These are phyloP conservation scores for Rhizopogon rudus DNA, from an alignment of 768 basidiomycete genomes.

Conservation along the genomic window DNA sequence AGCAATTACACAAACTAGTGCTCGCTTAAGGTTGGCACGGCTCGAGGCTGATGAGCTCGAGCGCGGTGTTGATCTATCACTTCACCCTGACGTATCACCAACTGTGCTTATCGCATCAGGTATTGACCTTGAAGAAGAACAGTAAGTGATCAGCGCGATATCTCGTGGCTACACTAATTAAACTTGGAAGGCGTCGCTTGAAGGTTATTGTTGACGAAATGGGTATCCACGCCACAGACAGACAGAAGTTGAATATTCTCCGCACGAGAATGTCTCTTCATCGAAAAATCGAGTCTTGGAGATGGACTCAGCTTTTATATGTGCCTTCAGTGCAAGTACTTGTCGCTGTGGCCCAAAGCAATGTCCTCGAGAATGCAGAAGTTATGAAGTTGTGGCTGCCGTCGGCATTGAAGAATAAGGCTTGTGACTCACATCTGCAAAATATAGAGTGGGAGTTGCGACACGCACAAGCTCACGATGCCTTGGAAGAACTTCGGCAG, in stretches of 20 bases:
- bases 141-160: neutral
- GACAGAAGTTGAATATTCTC: neutral
- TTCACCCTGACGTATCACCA: slow-evolving; percentile 4
- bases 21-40: slow-evolving; percentile 16
- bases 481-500: slow-evolving; percentile 4
- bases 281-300: neutral
- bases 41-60: slow-evolving; percentile 14
- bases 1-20: slow-evolving; percentile 9
- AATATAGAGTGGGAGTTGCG: slow-evolving; percentile 1
- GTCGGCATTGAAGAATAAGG: neutral
- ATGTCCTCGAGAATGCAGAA: neutral
- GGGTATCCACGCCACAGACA: neutral
- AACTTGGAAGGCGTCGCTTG: neutral
- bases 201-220: neutral
- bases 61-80: neutral
- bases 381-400: neutral
- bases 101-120: slow-evolving; percentile 8
- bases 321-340: neutral
- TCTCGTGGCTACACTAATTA: neutral
- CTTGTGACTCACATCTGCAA: neutral
- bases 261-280: neutral
- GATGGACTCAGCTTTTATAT: neutral
- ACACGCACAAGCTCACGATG: slow-evolving; percentile 10
- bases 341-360: too few relatives aligned
- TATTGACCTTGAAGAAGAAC: slow-evolving; percentile 13